Percentiles rank a stretch among this genome's conserved stretches.
Evolutionary conservation across 2,329 filamentous ascomycete genomes (phyloP).

Genomic region (Hirsutella minnesotensis): DNA sequence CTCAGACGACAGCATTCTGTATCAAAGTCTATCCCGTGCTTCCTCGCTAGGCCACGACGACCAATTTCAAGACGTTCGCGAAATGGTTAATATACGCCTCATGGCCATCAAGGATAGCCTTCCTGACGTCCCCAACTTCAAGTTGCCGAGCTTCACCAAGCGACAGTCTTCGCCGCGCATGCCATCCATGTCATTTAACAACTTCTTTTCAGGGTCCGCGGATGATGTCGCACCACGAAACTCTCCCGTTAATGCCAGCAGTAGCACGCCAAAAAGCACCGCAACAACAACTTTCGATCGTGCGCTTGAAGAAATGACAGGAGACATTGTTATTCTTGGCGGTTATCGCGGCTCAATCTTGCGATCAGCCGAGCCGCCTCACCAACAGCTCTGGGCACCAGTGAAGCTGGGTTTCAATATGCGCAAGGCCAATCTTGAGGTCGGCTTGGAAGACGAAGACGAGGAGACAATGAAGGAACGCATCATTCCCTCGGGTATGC

Average conservation of each 20-base stretch:
- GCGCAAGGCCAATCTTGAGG: constrained; percentile 81
- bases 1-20: constrained; percentile 63
- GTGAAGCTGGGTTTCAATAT: constrained; percentile 88
- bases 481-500: constrained; percentile 79
- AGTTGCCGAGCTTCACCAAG: constrained; percentile 50
- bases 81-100: constrained; percentile 77
- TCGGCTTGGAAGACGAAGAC: constrained; percentile 70
- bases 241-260: background rate
- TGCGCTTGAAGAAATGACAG: constrained; percentile 56
- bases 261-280: background rate
- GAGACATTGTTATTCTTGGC: constrained; percentile 79
- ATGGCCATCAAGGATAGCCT: constrained; percentile 86
- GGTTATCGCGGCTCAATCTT: constrained; percentile 88
- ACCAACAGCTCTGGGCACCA: constrained; percentile 87
- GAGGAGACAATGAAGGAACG: constrained; percentile 72
- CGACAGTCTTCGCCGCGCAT: constrained; percentile 24
- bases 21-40: constrained; percentile 61
- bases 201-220: constrained; percentile 15
- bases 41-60: constrained; percentile 79
- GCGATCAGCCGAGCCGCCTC: constrained; percentile 66
- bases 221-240: constrained; percentile 9
- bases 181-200: constrained; percentile 20
- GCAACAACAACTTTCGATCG: constrained; percentile 32
- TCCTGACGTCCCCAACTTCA: constrained; percentile 68
- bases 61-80: constrained; percentile 66